Evolutionary conservation across 2,329 filamentous ascomycete genomes (phyloP).

Genomic region (Beauveria pseudobassiana): DNA sequence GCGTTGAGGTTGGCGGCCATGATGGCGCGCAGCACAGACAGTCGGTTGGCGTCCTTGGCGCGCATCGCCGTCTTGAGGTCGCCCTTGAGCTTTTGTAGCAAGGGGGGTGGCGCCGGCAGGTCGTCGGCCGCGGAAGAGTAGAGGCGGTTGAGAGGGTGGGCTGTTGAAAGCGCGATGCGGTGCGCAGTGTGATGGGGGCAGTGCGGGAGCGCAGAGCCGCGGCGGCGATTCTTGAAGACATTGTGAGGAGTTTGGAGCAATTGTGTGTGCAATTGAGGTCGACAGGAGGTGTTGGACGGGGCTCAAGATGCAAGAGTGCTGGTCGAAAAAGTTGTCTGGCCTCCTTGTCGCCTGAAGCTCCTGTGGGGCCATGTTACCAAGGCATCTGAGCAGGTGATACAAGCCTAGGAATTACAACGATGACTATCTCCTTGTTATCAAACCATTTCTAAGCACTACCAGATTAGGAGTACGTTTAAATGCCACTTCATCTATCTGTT

Average conservation of each 20-base stretch:
- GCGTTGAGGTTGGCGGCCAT: constrained; percentile 67
- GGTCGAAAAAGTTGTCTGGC: not conserved
- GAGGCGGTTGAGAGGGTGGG: not conserved
- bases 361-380: not conserved
- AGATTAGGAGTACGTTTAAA: no score
- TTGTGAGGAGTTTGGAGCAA: not conserved
- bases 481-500: no score
- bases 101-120: constrained; percentile 29
- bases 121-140: constrained; percentile 1
- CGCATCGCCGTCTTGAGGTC: constrained; percentile 62
- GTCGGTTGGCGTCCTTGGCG: constrained; percentile 54
- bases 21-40: constrained; percentile 61
- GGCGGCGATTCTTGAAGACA: not conserved
- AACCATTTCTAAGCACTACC: no score
- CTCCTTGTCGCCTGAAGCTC: constrained; percentile 1
- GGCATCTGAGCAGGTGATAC: no score
- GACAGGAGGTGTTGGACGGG: not conserved
- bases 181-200: not conserved
- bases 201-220: constrained; percentile 2
- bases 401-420: no score
- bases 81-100: constrained; percentile 46
- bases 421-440: no score
- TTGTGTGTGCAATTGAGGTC: not conserved
- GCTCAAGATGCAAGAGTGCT: not conserved
- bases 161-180: not conserved